These are phyloP conservation scores for Lathyrus aphaca DNA, from an alignment of 306 rosid genomes.

Conservation along the genomic window DNA sequence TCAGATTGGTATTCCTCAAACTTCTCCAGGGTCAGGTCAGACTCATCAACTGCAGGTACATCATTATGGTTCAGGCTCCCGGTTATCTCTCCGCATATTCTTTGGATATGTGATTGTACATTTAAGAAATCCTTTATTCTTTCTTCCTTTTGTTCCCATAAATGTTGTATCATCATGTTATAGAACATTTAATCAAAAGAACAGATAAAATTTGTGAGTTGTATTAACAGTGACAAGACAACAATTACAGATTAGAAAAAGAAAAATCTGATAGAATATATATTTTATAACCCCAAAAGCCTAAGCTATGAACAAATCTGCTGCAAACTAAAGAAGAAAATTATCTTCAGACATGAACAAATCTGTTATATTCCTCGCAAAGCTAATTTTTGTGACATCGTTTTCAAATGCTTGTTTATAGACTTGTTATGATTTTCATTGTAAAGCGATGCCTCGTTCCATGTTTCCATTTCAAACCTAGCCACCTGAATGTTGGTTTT, in stretches of 20 bases:
- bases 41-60: slow-evolving; percentile 69
- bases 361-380: slow-evolving; percentile 53
- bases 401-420: slow-evolving; percentile 74
- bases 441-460: slow-evolving; percentile 25
- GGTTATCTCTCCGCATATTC: slow-evolving; percentile 90
- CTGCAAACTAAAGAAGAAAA: too few species aligned
- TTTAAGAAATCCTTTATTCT: slow-evolving; percentile 83
- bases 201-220: too few species aligned
- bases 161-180: slow-evolving; percentile 49
- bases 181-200: too few species aligned
- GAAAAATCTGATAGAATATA: too few species aligned
- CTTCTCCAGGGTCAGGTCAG: slow-evolving; percentile 83
- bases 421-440: slow-evolving; percentile 46
- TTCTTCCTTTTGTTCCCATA: slow-evolving; percentile 93
- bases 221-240: too few species aligned
- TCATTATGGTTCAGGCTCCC: slow-evolving; percentile 67
- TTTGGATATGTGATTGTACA: slow-evolving; percentile 88
- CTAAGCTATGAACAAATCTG: too few species aligned
- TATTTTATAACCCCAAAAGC: too few species aligned
- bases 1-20: slow-evolving; percentile 83
- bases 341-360: slow-evolving; percentile 40
- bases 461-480: slow-evolving; percentile 59
- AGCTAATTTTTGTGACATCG: slow-evolving; percentile 69
- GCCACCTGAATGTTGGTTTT: slow-evolving; percentile 92
- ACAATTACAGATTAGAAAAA: too few species aligned